Percentiles rank a stretch among this genome's conserved stretches.
Evolutionary conservation across 768 basidiomycete species (phyloP).

Genomic region (Rubroboletus pulcherrimus): DNA sequence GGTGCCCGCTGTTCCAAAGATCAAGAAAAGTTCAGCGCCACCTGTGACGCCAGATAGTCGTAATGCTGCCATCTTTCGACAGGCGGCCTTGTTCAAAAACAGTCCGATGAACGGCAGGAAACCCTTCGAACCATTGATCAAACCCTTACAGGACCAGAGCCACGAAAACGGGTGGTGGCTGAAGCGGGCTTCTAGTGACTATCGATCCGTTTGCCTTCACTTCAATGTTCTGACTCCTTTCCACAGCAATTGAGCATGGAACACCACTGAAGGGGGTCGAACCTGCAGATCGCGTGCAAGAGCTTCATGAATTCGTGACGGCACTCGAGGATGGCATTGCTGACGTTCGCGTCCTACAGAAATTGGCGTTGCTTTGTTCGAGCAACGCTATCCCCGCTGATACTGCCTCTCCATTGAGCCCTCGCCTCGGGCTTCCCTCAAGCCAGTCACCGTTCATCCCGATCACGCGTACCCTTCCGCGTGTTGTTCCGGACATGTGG

Average conservation of each 20-base stretch:
- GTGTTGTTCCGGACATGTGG: constrained; percentile 63
- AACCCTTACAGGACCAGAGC: constrained; percentile 62
- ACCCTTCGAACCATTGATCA: constrained; percentile 55
- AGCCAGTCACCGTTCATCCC: constrained; percentile 59
- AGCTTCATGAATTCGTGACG: constrained; percentile 51
- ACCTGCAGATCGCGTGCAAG: constrained; percentile 40
- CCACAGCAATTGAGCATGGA: constrained; percentile 42
- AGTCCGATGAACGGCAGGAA: constrained; percentile 62
- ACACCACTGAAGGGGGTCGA: constrained; percentile 40
- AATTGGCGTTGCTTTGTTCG: constrained; percentile 59
- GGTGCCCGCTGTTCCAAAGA: constrained; percentile 35
- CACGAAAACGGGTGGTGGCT: constrained; percentile 84
- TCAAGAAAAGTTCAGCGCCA: constrained; percentile 29
- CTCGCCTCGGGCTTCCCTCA: constrained; percentile 45
- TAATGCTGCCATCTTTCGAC: constrained; percentile 56
- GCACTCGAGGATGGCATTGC: constrained; percentile 52
- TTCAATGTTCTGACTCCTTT: constrained; percentile 8
- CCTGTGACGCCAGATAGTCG: constrained; percentile 68
- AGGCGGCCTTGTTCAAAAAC: constrained; percentile 77
- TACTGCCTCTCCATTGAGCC: constrained; percentile 50
- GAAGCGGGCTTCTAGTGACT: constrained; percentile 68
- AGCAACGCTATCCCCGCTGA: constrained; percentile 47
- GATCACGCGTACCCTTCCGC: constrained; percentile 33
- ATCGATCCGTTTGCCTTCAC: background rate
- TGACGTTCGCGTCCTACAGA: constrained; percentile 56